These are phyloP conservation scores for Spiromastix sp. DNA, from an alignment of 2,329 filamentous ascomycete genomes.

Conservation along the genomic window DNA sequence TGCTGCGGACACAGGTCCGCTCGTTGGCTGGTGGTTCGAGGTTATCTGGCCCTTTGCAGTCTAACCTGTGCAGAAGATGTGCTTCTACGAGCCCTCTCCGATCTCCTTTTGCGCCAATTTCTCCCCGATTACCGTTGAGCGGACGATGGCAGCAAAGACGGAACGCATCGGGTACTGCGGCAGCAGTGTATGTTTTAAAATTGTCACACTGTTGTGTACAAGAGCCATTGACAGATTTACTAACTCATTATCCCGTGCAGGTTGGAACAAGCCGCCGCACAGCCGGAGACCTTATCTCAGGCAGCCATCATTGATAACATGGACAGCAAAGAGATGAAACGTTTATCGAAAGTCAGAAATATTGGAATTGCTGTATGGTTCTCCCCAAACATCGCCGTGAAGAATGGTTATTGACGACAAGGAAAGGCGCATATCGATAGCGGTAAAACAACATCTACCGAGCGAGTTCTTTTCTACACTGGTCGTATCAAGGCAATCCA, in stretches of 20 bases:
- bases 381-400: conserved; percentile 4
- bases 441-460: conserved; percentile 92
- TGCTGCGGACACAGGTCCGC: conserved; percentile 30
- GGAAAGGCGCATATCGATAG: conserved; percentile 80
- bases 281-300: conserved; percentile 48
- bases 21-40: conserved; percentile 27
- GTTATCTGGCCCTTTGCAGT: conserved; percentile 23
- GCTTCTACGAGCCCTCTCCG: conserved; percentile 27
- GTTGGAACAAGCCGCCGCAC: conserved; percentile 46
- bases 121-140: conserved; percentile 27
- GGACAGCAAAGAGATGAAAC: conserved; percentile 64
- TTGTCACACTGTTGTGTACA: no score
- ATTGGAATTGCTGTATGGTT: conserved; percentile 83
- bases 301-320: conserved; percentile 68
- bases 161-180: conserved; percentile 32
- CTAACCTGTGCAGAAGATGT: conserved; percentile 29
- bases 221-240: no score
- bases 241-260: conserved; percentile 21
- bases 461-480: conserved; percentile 96
- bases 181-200: conserved; percentile 38
- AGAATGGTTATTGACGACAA: conserved; percentile 2
- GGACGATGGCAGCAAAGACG: conserved; percentile 33
- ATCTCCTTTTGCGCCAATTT: conserved; percentile 21
- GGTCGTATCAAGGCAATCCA: conserved; percentile 95
- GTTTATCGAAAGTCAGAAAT: conserved; percentile 76